Percentiles rank a stretch among this genome's conserved stretches.
These are phyloP conservation scores for Colletotrichum sp. DNA, from an alignment of 2,329 filamentous ascomycete genomes.

Conservation along the genomic window DNA sequence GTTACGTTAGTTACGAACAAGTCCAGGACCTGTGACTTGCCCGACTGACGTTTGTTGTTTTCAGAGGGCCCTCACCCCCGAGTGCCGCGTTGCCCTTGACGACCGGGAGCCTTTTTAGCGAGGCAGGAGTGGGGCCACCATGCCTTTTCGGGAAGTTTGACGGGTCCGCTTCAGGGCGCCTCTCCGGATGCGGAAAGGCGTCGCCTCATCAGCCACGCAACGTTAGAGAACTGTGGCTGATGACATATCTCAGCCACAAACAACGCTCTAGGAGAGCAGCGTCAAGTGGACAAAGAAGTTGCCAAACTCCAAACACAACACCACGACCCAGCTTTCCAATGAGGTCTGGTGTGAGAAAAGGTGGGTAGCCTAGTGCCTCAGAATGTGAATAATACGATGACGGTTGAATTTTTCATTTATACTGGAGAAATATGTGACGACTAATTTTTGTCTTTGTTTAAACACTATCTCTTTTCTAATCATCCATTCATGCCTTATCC, in stretches of 20 bases:
- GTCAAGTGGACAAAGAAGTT: neutral
- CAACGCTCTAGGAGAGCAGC: neutral
- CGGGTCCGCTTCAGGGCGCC: too few relatives aligned
- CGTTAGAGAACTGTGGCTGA: neutral
- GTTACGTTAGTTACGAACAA: neutral
- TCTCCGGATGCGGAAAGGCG: neutral
- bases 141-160: neutral
- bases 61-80: neutral
- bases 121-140: neutral
- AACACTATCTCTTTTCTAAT: neutral
- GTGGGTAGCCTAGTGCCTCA: neutral
- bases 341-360: neutral
- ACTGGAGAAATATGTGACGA: neutral
- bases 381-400: neutral
- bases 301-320: neutral
- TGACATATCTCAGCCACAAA: neutral
- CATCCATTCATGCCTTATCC: neutral
- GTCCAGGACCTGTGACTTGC: neutral
- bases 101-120: slow-evolving; percentile 22
- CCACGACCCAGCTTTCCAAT: neutral
- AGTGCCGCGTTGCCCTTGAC: slow-evolving; percentile 17
- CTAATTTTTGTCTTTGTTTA: neutral
- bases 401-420: neutral
- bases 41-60: slow-evolving; percentile 24
- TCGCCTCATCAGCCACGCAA: neutral